Percentiles rank a stretch among this genome's conserved stretches.
Conservation (phyloP, 1,139 yeast genomes). For the Debaryomyces nepalensis region DNA sequence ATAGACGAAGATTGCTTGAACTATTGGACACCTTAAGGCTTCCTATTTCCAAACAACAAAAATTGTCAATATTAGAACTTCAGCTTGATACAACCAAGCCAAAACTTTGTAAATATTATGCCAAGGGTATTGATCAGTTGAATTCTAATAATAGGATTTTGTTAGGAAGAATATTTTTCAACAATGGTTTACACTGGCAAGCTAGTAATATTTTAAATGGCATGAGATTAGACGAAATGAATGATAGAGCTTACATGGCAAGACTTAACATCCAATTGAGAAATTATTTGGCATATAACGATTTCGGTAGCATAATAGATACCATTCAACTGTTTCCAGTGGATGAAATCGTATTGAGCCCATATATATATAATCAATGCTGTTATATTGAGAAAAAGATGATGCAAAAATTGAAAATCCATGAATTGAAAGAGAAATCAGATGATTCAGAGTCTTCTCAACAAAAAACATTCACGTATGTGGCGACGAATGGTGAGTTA, state of each 20-base stretch:
- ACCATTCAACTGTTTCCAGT: constrained; percentile 37
- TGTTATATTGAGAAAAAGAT: constrained; percentile 30
- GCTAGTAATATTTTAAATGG: constrained; percentile 30
- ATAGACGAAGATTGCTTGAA: constrained; percentile 27
- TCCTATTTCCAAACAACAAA: constrained; percentile 18
- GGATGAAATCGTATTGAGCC: constrained; percentile 36
- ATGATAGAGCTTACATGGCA: constrained; percentile 32
- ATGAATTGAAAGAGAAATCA: background rate
- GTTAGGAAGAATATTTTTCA: constrained; percentile 37
- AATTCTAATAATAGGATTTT: constrained; percentile 37
- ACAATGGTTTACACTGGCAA: constrained; percentile 31
- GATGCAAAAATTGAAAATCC: constrained; percentile 8
- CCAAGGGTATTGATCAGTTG: constrained; percentile 15
- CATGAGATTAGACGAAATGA: constrained; percentile 28
- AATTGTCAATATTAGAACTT: constrained; percentile 24
- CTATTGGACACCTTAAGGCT: constrained; percentile 27
- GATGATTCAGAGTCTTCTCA: background rate
- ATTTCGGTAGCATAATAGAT: constrained; percentile 26
- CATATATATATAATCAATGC: constrained; percentile 40
- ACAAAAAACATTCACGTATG: constrained; percentile 2
- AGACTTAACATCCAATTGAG: constrained; percentile 31
- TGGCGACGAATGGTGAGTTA: constrained; percentile 3
- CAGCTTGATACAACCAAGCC: constrained; percentile 17
- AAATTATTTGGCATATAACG: constrained; percentile 23
- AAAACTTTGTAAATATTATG: constrained; percentile 7